Percentiles rank a stretch among this genome's conserved stretches.
These are phyloP conservation scores for Ophiocordyceps camponoti-rufipedis DNA, from an alignment of 2,329 filamentous ascomycete species.

Conservation along the genomic window DNA sequence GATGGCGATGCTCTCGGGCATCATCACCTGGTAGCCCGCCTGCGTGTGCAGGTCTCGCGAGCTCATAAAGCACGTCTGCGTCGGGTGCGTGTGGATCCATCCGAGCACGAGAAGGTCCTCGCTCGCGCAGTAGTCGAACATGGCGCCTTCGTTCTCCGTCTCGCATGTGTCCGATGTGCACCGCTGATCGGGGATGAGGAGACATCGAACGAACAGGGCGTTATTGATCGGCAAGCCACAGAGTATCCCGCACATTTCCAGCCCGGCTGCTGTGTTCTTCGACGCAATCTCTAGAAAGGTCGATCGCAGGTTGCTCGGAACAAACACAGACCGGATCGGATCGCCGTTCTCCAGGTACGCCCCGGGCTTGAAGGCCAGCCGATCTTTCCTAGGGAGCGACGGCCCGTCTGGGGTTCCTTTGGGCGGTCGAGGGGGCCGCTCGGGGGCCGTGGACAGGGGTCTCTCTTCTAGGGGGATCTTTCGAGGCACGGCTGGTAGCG, in stretches of 20 bases:
- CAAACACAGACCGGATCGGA: conserved; percentile 71
- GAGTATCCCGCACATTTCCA: conserved; percentile 91
- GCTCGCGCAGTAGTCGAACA: conserved; percentile 78
- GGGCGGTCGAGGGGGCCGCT: conserved; percentile 10
- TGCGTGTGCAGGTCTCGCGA: conserved; percentile 88
- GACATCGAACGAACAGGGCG: conserved; percentile 73
- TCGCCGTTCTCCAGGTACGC: conserved; percentile 82
- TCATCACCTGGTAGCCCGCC: conserved; percentile 86
- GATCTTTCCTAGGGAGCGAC: conserved; percentile 26
- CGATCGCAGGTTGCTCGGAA: conserved; percentile 57
- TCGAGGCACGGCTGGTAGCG: conserved; percentile 10
- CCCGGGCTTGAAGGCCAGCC: conserved; percentile 53
- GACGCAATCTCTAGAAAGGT: conserved; percentile 58
- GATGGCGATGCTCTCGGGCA: conserved; percentile 90
- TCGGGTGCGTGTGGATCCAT: conserved; percentile 97
- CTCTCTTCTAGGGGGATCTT: conserved; percentile 9
- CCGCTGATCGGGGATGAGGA: conserved; percentile 82
- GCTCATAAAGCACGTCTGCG: conserved; percentile 96
- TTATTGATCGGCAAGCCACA: conserved; percentile 85
- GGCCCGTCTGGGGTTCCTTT: conserved; percentile 11
- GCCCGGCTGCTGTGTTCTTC: conserved; percentile 59
- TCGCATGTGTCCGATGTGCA: conserved; percentile 89
- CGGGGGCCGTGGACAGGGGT: conserved; percentile 1
- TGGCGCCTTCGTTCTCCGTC: conserved; percentile 65
- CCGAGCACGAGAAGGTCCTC: conserved; percentile 75